Base-by-base conservation (phyloP, 2,329 filamentous ascomycete genomes). In the Beauveria bassiana region DNA sequence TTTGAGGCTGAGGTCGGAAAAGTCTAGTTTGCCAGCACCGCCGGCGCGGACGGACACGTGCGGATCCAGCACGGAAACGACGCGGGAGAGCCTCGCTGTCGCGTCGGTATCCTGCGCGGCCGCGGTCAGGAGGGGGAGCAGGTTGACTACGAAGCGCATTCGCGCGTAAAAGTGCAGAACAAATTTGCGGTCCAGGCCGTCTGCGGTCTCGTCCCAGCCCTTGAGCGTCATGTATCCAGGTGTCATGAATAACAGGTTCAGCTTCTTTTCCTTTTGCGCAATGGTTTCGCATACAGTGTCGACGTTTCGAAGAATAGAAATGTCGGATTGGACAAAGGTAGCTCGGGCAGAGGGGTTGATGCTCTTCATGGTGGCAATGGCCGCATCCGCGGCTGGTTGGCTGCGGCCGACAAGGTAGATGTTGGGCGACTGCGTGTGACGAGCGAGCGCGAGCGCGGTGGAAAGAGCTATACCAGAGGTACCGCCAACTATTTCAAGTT, bases 161-260 rank as follows among this genome's bases (percentile, higher is more conserved):
- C 84, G 82, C 10, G 79, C 74, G 70, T 86, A 86, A 71, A 80
- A 84, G 42, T 75, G 75, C 26, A 86, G 75, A 5, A 79, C 73
- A 51, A 78, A 74, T 34, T 77, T 74, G 46, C 75, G 74, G 62
- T 83, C 76, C 7, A 87, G 73, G 10, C 80, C 81, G 70, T 87
- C 85, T 0, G 71, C 57, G 0, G 82, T 85, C 61, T 84, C 83
- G 79, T 61, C n/a, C 3, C 61, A 51, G 10, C 60, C 50, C n/a
- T 53, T 57, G 16, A 59, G 55, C 5, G 47, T 24, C 16, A 59
- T 24, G 22, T 59, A 42, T 43, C 76, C 77, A 14, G 72, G 69
- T 4, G 71, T 77, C 64, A 78, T 65, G 59, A 79, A 77, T 1
- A 81, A 65, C 1, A 81, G 64, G 63, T 81, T 79, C 53, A 80